phyloP scores from a whole-genome alignment of 441 rosid genomes.

The Raphanus hybrid region DNA sequence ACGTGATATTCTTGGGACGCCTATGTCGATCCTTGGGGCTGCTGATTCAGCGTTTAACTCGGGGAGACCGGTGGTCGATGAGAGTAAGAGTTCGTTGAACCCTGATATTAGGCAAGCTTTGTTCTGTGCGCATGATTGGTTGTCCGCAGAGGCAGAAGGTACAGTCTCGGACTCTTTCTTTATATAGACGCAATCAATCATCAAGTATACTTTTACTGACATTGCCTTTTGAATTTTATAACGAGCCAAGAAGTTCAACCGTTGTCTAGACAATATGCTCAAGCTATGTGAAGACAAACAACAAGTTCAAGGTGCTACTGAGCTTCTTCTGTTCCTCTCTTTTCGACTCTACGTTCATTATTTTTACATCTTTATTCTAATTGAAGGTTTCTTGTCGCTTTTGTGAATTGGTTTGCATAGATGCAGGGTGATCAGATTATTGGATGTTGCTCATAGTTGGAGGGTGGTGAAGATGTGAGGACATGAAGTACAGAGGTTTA shows the following conservation, averaged over 20 bases:
- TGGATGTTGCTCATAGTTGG: constrained; percentile 5
- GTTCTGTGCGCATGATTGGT: constrained; percentile 87
- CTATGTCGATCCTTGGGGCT: constrained; percentile 68
- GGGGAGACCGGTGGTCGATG: constrained; percentile 67
- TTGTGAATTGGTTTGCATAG: not conserved
- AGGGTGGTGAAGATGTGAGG: constrained; percentile 17
- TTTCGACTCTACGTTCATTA: not conserved
- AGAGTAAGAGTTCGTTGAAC: constrained; percentile 55
- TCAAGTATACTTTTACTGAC: constrained; percentile 12
- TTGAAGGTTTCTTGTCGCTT: not conserved
- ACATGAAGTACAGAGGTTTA: too few species aligned
- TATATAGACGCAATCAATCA: not conserved
- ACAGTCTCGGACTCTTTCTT: constrained; percentile 16
- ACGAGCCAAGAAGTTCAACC: constrained; percentile 50
- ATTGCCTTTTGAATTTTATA: constrained; percentile 7
- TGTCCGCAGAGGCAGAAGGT: constrained; percentile 72
- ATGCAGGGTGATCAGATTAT: constrained; percentile 17
- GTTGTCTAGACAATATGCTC: constrained; percentile 52
- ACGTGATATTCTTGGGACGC: constrained; percentile 85
- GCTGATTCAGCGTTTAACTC: constrained; percentile 59
- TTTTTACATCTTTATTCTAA: not conserved
- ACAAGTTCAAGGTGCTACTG: constrained; percentile 26
- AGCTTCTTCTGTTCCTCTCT: not conserved
- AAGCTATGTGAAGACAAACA: constrained; percentile 36
- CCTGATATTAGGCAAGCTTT: constrained; percentile 82